Conservation (phyloP, 805 yeast genomes). For the Monosporozyma yasuniensis region DNA sequence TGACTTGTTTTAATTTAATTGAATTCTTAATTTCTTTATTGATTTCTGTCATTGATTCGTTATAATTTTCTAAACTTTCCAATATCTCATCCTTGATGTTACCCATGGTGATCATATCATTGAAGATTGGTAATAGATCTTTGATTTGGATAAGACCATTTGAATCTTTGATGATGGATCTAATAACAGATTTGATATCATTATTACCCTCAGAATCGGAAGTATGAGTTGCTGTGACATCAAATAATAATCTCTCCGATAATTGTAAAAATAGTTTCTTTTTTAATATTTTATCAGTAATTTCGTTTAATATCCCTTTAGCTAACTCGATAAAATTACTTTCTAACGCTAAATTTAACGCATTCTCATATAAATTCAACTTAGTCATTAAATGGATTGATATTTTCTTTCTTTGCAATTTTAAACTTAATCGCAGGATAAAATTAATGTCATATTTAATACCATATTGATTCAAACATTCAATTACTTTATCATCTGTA, state of each 20-base stretch:
- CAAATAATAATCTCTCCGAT: constrained; percentile 28
- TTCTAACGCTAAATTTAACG: constrained; percentile 63
- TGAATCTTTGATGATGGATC: constrained; percentile 34
- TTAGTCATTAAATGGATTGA: constrained; percentile 68
- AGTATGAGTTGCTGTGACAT: constrained; percentile 1
- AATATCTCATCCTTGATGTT: constrained; percentile 79
- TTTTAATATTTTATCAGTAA: constrained; percentile 42
- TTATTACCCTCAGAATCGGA: constrained; percentile 1
- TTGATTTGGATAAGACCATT: constrained; percentile 55
- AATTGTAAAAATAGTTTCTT: constrained; percentile 70
- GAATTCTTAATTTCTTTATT: constrained; percentile 73
- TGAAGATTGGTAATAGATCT: constrained; percentile 76
- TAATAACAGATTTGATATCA: constrained; percentile 28
- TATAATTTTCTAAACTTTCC: constrained; percentile 65
- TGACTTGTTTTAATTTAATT: constrained; percentile 46
- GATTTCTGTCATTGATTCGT: constrained; percentile 52
- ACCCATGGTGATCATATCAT: constrained; percentile 74
- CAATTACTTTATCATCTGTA: constrained; percentile 38
- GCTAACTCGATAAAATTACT: constrained; percentile 35
- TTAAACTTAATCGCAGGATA: constrained; percentile 62
- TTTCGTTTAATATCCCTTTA: constrained; percentile 24
- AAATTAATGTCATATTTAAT: constrained; percentile 52
- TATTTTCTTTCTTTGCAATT: constrained; percentile 47
- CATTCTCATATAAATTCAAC: constrained; percentile 67
- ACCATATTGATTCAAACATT: constrained; percentile 39